A percentile compares a stretch with the other conserved stretches of the same genome.
phyloP scores from a whole-genome alignment of 495 filamentous ascomycete species.

The Patellaria atrata region DNA sequence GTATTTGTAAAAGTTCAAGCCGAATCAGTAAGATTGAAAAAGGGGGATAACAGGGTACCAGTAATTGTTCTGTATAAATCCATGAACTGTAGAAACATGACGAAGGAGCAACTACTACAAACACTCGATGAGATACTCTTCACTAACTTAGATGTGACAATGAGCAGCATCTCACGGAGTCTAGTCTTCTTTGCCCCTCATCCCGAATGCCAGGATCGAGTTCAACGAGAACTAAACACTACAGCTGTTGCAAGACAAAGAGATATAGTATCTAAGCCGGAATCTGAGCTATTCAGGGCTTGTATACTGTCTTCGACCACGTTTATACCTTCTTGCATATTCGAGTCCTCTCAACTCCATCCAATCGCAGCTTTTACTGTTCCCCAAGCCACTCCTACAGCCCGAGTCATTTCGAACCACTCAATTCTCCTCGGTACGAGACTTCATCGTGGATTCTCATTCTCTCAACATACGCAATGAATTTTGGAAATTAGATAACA shows the following conservation, averaged over 20 bases:
- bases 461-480: conserved; percentile 27
- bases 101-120: conserved; percentile 21
- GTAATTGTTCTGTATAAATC: conserved; percentile 22
- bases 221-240: background rate
- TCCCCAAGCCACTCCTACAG: conserved; percentile 25
- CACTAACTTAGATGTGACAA: conserved; percentile 35
- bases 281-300: no score
- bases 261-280: background rate
- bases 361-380: conserved; percentile 29
- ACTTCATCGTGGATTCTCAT: conserved; percentile 28
- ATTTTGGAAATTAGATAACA: conserved; percentile 25
- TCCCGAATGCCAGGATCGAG: conserved; percentile 7
- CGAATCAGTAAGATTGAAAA: no score
- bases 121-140: conserved; percentile 34
- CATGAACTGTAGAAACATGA: conserved; percentile 12
- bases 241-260: background rate
- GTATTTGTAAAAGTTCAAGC: no score
- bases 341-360: conserved; percentile 26
- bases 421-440: conserved; percentile 15
- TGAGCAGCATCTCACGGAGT: conserved; percentile 28
- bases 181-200: conserved; percentile 29
- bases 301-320: no score
- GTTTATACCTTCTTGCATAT: conserved; percentile 21
- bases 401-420: background rate
- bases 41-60: no score